Evolutionary conservation across 2,329 filamentous ascomycete species (phyloP).

Genomic region (Fusarium succisae): DNA sequence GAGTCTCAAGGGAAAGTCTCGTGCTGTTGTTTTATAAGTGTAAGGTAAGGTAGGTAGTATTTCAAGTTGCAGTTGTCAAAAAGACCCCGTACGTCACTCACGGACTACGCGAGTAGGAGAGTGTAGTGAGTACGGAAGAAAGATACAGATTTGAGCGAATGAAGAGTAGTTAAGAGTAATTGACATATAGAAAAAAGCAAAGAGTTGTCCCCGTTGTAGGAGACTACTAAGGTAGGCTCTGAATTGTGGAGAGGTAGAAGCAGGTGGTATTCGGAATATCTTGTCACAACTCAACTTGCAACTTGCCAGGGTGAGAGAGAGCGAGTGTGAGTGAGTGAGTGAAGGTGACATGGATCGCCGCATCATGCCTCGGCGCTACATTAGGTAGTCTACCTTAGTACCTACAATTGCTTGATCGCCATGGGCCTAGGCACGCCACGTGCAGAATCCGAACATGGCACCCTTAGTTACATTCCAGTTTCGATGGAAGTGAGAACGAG

Average conservation of each 20-base stretch:
- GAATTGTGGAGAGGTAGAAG: constrained; percentile 11
- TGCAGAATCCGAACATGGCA: constrained; percentile 12
- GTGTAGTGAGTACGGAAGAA: not conserved
- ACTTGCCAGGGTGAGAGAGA: not conserved
- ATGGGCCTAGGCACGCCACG: constrained; percentile 8
- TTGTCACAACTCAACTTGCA: not conserved
- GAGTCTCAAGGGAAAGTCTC: not conserved
- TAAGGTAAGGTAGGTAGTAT: not conserved
- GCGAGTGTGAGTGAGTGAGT: not conserved
- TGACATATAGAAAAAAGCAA: not conserved
- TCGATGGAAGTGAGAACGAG: not conserved
- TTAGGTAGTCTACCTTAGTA: not conserved
- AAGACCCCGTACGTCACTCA: constrained; percentile 2
- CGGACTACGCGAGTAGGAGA: not conserved
- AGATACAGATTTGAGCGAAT: not conserved
- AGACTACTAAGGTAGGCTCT: not conserved
- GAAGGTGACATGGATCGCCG: not conserved
- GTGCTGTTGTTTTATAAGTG: not conserved
- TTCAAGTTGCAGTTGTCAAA: not conserved
- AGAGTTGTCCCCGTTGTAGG: not conserved
- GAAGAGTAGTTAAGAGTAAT: not conserved
- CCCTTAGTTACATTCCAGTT: constrained; percentile 10
- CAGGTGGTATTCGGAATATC: not conserved
- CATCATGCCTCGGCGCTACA: constrained; percentile 15
- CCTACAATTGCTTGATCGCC: not conserved